A percentile compares a stretch with the other conserved stretches of the same genome.
phyloP scores from a whole-genome alignment of 129 eudicot species.

The Oenanthe sinensis region DNA sequence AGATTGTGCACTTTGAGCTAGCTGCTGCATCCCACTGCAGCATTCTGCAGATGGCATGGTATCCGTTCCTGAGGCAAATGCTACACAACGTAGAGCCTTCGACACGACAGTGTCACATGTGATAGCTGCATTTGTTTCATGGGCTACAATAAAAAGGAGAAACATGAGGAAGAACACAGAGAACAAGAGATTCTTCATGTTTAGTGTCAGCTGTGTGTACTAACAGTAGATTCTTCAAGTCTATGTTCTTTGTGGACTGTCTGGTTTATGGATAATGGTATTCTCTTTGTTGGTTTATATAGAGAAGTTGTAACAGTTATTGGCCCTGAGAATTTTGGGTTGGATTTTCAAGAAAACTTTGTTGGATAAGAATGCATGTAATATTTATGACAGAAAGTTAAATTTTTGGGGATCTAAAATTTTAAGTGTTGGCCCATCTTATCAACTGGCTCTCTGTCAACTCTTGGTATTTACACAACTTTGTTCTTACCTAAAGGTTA shows the following conservation, averaged over 20 bases:
- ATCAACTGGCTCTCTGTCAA: background rate
- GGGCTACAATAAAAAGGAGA: conserved; percentile 16
- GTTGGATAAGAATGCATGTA: background rate
- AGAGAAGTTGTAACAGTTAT: background rate
- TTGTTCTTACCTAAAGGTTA: background rate
- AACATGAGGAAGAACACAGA: conserved; percentile 18
- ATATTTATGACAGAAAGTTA: background rate
- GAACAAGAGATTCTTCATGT: conserved; percentile 23
- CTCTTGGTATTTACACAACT: background rate
- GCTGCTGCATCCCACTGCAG: conserved; percentile 28
- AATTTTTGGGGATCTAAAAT: background rate
- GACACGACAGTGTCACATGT: conserved; percentile 18
- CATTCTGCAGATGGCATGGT: conserved; percentile 19
- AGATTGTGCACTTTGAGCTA: conserved; percentile 20
- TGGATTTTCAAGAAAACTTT: background rate
- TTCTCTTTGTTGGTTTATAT: background rate
- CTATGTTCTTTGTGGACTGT: background rate
- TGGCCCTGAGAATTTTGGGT: background rate
- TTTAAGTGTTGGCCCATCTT: background rate
- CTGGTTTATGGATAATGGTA: background rate
- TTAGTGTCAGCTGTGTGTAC: background rate
- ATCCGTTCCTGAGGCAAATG: conserved; percentile 24
- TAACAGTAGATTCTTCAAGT: too few relatives aligned
- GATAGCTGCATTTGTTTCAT: conserved; percentile 16
- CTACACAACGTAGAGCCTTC: conserved; percentile 22